These are phyloP conservation scores for Boletus reticuloceps DNA, from an alignment of 768 basidiomycete species.

Conservation along the genomic window DNA sequence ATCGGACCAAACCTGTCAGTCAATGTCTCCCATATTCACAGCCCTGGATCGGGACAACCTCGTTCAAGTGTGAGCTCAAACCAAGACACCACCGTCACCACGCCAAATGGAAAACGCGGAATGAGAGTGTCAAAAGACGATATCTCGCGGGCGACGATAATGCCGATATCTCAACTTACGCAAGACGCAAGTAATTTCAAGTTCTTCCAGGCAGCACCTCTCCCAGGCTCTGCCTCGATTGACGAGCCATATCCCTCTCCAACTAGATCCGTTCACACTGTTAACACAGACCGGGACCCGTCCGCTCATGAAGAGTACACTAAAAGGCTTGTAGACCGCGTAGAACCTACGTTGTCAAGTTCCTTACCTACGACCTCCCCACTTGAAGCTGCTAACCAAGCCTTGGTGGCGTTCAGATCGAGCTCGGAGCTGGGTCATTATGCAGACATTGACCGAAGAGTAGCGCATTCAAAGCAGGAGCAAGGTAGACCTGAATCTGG, in stretches of 20 bases:
- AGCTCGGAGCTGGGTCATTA: conserved; percentile 86
- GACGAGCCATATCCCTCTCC: conserved; percentile 43
- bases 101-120: conserved; percentile 31
- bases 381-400: conserved; percentile 33
- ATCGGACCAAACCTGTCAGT: conserved; percentile 32
- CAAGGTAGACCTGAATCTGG: conserved; percentile 55
- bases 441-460: conserved; percentile 52
- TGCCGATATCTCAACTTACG: conserved; percentile 56
- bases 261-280: conserved; percentile 49
- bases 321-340: conserved; percentile 44
- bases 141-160: conserved; percentile 48
- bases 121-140: conserved; percentile 58
- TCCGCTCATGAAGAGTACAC: conserved; percentile 27
- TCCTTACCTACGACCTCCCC: conserved; percentile 53
- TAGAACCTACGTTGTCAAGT: conserved; percentile 61
- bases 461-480: conserved; percentile 32
- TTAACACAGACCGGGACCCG: conserved; percentile 32
- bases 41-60: conserved; percentile 38
- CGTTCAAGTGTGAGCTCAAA: conserved; percentile 57
- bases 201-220: conserved; percentile 48
- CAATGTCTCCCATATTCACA: conserved; percentile 25
- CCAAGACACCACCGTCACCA: conserved; percentile 23
- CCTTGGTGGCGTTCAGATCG: conserved; percentile 45
- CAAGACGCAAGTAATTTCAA: conserved; percentile 58
- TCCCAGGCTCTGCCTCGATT: conserved; percentile 21